Evolutionary conservation across 495 filamentous ascomycete genomes (phyloP).

Genomic region (Tetracladium marchalianum): DNA sequence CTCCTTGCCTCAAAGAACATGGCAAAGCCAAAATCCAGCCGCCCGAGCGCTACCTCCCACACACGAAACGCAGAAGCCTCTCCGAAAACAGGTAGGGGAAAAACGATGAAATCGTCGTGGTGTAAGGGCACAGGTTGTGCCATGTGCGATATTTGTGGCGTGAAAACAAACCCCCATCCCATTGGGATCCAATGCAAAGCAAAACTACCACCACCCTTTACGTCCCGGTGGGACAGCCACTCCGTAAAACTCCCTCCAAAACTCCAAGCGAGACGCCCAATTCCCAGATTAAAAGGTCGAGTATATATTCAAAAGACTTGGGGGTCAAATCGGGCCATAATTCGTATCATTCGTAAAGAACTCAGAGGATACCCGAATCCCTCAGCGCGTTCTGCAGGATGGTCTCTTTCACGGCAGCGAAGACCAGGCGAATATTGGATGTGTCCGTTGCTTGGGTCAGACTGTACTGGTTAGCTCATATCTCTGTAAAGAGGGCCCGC

Average conservation of each 20-base stretch:
- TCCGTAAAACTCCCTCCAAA: conserved; percentile 10
- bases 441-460: conserved; percentile 98
- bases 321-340: conserved; percentile 11
- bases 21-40: too few species aligned
- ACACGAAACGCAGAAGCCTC: too few species aligned
- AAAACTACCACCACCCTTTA: conserved; percentile 4
- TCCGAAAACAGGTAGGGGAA: too few species aligned
- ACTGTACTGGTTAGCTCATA: conserved; percentile 35
- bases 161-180: conserved; percentile 2
- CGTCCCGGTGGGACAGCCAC: conserved; percentile 17
- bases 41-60: too few species aligned
- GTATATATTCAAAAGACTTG: conserved; percentile 9
- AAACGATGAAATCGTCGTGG: background rate
- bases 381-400: conserved; percentile 97
- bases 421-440: conserved; percentile 93
- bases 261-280: conserved; percentile 16
- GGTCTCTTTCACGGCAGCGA: conserved; percentile 97
- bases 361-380: conserved; percentile 91
- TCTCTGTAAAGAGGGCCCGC: background rate
- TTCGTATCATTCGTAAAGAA: conserved; percentile 6
- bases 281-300: conserved; percentile 4
- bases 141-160: conserved; percentile 7
- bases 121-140: conserved; percentile 3
- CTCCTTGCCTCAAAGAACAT: background rate
- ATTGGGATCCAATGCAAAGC: conserved; percentile 1